A percentile compares a stretch with the other conserved stretches of the same genome.
phyloP scores from a whole-genome alignment of 345 rosid genomes.

The Physaria fendleri region DNA sequence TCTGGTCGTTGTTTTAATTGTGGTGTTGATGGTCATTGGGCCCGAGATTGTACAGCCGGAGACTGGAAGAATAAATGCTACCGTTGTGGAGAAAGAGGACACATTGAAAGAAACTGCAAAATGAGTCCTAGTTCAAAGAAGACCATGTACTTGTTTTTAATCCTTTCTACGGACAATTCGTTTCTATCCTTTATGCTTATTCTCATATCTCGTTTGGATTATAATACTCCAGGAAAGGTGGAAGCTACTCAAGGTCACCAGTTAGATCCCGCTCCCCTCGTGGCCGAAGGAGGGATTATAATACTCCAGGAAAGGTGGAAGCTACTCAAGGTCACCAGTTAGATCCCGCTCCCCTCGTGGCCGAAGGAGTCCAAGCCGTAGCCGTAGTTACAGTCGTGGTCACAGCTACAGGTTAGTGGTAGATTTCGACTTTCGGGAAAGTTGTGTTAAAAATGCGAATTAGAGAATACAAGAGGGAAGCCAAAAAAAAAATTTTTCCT shows the following conservation, averaged over 20 bases:
- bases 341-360: slow-evolving; percentile 53
- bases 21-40: slow-evolving; percentile 98
- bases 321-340: slow-evolving; percentile 68
- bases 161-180: background rate
- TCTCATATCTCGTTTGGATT: slow-evolving; percentile 9
- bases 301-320: slow-evolving; percentile 44
- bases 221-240: slow-evolving; percentile 38
- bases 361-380: slow-evolving; percentile 60
- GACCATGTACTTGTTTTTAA: slow-evolving; percentile 34
- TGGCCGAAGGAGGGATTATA: slow-evolving; percentile 51
- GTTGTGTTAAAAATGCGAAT: background rate
- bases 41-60: slow-evolving; percentile 93
- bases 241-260: slow-evolving; percentile 73
- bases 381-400: slow-evolving; percentile 76
- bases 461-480: background rate
- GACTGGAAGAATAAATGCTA: slow-evolving; percentile 97
- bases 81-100: slow-evolving; percentile 95
- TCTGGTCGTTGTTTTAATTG: slow-evolving; percentile 95
- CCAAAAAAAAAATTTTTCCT: background rate
- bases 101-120: slow-evolving; percentile 88
- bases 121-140: slow-evolving; percentile 70
- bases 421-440: background rate
- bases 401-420: slow-evolving; percentile 64
- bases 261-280: slow-evolving; percentile 48
- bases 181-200: background rate